Conservation (phyloP, 116 monocot genomes). For the Phalaenopsis hybrid region DNA sequence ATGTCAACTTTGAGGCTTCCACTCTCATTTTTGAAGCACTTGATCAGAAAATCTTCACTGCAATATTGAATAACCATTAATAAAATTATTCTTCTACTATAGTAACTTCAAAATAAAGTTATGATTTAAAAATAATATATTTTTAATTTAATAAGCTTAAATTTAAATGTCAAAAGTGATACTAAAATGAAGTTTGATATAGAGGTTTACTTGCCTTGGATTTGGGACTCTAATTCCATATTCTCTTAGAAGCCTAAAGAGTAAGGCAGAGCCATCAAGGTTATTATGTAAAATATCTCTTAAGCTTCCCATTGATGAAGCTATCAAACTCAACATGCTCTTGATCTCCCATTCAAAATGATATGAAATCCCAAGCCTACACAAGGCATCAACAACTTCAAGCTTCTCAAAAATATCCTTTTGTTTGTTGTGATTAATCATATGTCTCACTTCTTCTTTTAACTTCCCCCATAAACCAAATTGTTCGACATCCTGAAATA, state of each 20-base stretch:
- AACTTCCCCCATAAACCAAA: background rate
- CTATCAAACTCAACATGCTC: background rate
- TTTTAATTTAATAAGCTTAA: too few species aligned
- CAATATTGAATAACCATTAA: too few species aligned
- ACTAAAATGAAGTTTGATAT: too few species aligned
- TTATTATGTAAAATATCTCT: background rate
- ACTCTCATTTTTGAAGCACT: too few species aligned
- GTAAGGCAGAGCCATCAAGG: background rate
- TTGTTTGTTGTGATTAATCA: background rate
- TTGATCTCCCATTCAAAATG: conserved; percentile 2
- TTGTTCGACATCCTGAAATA: background rate
- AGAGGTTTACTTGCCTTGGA: background rate
- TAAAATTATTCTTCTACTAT: too few species aligned
- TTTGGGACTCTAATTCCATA: background rate
- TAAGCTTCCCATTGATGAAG: background rate
- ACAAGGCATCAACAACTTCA: background rate
- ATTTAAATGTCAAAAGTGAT: too few species aligned
- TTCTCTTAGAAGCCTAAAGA: background rate
- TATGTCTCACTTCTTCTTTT: background rate
- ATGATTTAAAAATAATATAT: too few species aligned
- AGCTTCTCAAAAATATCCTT: background rate
- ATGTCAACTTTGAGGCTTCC: too few species aligned
- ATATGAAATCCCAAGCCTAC: background rate
- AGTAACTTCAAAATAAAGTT: too few species aligned
- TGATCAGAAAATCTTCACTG: too few species aligned